Base-by-base conservation (phyloP, 805 yeast species). In the Nakazawaea siamensis region DNA sequence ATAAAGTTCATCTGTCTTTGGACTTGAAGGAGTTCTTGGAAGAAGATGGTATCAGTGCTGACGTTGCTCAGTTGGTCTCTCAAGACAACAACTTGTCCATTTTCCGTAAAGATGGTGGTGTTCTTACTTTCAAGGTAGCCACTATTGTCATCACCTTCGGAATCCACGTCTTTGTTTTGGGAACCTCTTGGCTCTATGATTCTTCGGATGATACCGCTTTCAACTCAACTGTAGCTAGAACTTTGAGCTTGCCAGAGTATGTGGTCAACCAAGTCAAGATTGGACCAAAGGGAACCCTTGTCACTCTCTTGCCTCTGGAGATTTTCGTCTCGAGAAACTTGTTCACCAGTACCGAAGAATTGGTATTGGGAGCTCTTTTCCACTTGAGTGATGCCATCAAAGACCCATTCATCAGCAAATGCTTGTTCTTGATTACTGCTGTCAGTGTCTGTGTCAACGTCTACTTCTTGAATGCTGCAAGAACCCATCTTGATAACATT, bases 21-120 rank as follows among this genome's bases (percentile, higher is more conserved):
- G 73, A 76, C 37, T 71, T 87, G 52, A 78, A 80, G 52, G 76
- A 74, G 43, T 86, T 84, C 19, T 66, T 90, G 43, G 92, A 88
- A 62, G 98, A 90, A 54, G 98, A 90, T 51, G 97, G 98, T 18
- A 73, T 90, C 23, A 70, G 82, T 29, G 73, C 76, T 26, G 55
- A 64, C 31, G 81, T 82, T 23, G 96, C 96, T 9, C 76, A 73
- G 43, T 68, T 76, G 25, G 88, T 87, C 24, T 76, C 78, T 13
- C 58, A 52, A 29, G 49, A 61, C 23, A 41, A 54, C 11, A 44
- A 43, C 36, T 54, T 50, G 44, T 41, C 51, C 50, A 44, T 51
- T 32, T 63, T 52, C 39, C 56, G 43, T 45, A 70, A 44, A 36
- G 58, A 63, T 43, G 57, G 65, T 16, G 52, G 58, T 24, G 66